phyloP scores from a whole-genome alignment of 345 rosid genomes.

The Clarkia xantiana region DNA sequence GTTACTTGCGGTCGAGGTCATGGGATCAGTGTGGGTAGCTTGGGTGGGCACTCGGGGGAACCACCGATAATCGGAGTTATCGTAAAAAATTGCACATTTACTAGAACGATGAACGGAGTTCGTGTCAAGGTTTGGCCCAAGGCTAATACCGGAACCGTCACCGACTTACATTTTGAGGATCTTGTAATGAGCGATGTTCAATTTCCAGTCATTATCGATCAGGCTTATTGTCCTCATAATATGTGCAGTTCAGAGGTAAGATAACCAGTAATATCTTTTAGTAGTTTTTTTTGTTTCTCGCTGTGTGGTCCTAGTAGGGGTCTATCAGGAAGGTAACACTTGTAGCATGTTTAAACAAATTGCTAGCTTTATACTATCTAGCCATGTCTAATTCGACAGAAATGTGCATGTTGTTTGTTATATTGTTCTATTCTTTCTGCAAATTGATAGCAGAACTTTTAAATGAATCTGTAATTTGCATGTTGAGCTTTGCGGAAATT shows the following conservation, averaged over 20 bases:
- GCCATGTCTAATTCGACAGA: too few species aligned
- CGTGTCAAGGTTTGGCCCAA: slow-evolving; percentile 28
- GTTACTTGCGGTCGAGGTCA: slow-evolving; percentile 22
- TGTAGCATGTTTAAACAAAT: too few species aligned
- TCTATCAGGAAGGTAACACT: too few species aligned
- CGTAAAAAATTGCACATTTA: slow-evolving; percentile 18
- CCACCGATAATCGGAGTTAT: slow-evolving; percentile 20
- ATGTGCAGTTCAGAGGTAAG: slow-evolving; percentile 14
- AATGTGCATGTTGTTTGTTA: too few species aligned
- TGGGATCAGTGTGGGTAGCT: slow-evolving; percentile 11
- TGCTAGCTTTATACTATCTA: too few species aligned
- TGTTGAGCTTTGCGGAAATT: too few species aligned
- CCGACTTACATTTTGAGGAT: slow-evolving; percentile 22
- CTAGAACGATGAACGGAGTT: slow-evolving; percentile 10
- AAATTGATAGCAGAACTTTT: too few species aligned
- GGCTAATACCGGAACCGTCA: slow-evolving; percentile 9
- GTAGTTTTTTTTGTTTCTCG: neutral
- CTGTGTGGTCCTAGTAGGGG: neutral
- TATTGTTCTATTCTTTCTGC: too few species aligned
- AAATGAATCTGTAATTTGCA: too few species aligned
- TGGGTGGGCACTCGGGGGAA: slow-evolving; percentile 15
- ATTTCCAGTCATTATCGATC: slow-evolving; percentile 15
- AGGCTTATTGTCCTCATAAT: slow-evolving; percentile 18
- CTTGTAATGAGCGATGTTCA: slow-evolving; percentile 8
- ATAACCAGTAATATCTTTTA: neutral